Evolutionary conservation across 2,329 filamentous ascomycete species (phyloP).

Genomic region (Sporothrix pseudoabietina): DNA sequence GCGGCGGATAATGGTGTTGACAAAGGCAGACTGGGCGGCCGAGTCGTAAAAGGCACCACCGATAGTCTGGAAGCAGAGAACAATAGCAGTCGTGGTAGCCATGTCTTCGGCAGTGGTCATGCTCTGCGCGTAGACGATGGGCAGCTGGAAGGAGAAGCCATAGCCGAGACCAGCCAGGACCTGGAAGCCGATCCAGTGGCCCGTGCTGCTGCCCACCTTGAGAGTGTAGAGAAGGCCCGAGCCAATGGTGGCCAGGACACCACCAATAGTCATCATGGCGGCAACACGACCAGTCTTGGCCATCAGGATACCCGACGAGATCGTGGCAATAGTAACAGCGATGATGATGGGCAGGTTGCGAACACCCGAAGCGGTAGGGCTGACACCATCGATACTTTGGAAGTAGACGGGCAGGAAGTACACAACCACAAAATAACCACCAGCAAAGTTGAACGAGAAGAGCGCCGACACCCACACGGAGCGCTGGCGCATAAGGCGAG

Average conservation of each 20-base stretch:
- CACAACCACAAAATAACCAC: slow-evolving; percentile 49
- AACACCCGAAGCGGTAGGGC: slow-evolving; percentile 44
- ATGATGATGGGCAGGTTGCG: slow-evolving; percentile 48
- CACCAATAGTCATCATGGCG: slow-evolving; percentile 42
- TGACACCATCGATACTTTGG: slow-evolving; percentile 36
- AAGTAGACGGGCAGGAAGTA: slow-evolving; percentile 28
- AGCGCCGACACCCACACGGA: slow-evolving; percentile 49
- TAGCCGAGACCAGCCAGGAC: slow-evolving; percentile 50
- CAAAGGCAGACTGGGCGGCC: slow-evolving; percentile 46
- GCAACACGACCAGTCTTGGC: slow-evolving; percentile 40
- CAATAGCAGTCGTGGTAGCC: slow-evolving; percentile 45
- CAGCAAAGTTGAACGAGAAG: slow-evolving; percentile 49
- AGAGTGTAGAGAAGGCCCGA: slow-evolving; percentile 47
- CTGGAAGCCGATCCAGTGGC: slow-evolving; percentile 53
- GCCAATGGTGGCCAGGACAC: slow-evolving; percentile 43
- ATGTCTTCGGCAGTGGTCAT: slow-evolving; percentile 43
- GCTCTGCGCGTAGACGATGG: slow-evolving; percentile 46
- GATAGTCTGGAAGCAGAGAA: slow-evolving; percentile 49
- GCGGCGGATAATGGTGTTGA: slow-evolving; percentile 42
- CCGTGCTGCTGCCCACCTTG: slow-evolving; percentile 39
- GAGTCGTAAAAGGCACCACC: slow-evolving; percentile 54
- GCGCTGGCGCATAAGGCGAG: slow-evolving; percentile 48
- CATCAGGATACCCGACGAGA: slow-evolving; percentile 43
- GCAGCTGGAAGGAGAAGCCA: slow-evolving; percentile 51
- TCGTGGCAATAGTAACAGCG: slow-evolving; percentile 43